A percentile compares a stretch with the other conserved stretches of the same genome.
phyloP scores from a whole-genome alignment of 2,329 filamentous ascomycete genomes.

The Pseudogymnoascus sp. region DNA sequence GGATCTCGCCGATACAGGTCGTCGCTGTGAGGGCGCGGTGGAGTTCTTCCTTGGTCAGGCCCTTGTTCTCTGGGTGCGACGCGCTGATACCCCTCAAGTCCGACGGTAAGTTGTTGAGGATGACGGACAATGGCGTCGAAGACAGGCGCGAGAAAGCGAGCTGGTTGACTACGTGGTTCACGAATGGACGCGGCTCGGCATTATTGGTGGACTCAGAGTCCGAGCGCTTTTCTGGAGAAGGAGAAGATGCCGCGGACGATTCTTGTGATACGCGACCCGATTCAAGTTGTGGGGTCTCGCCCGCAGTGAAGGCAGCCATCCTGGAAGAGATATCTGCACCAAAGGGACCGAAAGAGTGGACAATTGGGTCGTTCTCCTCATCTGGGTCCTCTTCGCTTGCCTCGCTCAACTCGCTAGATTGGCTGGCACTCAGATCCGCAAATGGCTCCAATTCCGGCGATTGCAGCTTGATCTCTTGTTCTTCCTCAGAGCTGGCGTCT shows the following conservation, averaged over 20 bases:
- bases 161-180: conserved; percentile 90
- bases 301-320: conserved; percentile 68
- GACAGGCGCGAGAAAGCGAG: conserved; percentile 89
- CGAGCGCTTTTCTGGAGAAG: conserved; percentile 19
- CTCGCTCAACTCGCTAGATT: conserved; percentile 50
- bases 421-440: conserved; percentile 17
- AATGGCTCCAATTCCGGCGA: conserved; percentile 17
- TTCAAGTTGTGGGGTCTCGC: conserved; percentile 31
- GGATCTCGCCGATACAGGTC: conserved; percentile 78
- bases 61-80: conserved; percentile 31
- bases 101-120: conserved; percentile 75
- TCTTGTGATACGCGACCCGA: conserved; percentile 16
- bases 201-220: conserved; percentile 30
- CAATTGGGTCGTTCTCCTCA: conserved; percentile 89
- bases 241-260: conserved; percentile 21
- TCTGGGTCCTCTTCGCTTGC: conserved; percentile 63
- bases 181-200: conserved; percentile 41
- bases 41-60: conserved; percentile 55
- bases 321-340: conserved; percentile 78
- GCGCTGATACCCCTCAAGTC: conserved; percentile 43
- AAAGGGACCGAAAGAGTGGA: conserved; percentile 88
- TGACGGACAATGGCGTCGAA: conserved; percentile 82
- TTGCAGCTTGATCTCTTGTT: conserved; percentile 30
- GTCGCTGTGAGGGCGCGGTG: conserved; percentile 66
- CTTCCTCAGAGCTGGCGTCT: conserved; percentile 53